Percentiles rank a stretch among this genome's conserved stretches.
phyloP scores from a whole-genome alignment of 306 rosid species.

The Inga leiocalycina region DNA sequence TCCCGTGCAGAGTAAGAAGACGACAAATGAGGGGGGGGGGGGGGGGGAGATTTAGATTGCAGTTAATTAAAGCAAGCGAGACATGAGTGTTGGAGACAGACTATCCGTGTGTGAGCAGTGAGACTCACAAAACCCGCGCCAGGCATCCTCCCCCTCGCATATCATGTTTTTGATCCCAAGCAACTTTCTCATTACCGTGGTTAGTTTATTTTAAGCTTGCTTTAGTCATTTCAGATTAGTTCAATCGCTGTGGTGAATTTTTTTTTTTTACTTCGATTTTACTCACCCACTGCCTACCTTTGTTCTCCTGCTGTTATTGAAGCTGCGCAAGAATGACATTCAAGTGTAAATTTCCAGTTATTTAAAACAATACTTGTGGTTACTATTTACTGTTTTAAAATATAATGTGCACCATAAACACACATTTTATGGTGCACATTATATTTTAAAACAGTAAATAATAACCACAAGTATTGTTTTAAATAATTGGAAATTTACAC shows the following conservation, averaged over 20 bases:
- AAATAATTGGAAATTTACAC: no score
- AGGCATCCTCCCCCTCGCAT: neutral
- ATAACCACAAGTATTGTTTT: no score
- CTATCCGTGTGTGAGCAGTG: neutral
- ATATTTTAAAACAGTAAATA: no score
- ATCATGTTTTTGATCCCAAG: neutral
- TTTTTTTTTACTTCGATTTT: neutral
- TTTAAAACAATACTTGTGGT: no score
- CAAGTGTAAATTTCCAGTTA: no score
- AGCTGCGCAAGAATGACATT: no score
- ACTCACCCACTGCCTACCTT: neutral
- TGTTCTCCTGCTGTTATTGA: neutral
- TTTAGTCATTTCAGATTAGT: neutral
- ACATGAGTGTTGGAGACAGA: neutral
- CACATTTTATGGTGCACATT: no score
- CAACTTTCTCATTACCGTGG: neutral
- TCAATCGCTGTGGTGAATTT: neutral
- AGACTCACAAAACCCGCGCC: neutral
- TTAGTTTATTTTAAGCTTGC: neutral
- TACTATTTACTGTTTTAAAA: no score
- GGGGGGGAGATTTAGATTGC: neutral
- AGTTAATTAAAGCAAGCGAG: conserved; percentile 5
- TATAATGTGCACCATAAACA: neutral
- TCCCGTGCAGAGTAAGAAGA: conserved; percentile 4
- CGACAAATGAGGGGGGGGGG: neutral